Conservation (phyloP, 2,329 filamentous ascomycete genomes). For the Sarocladium oryzae region DNA sequence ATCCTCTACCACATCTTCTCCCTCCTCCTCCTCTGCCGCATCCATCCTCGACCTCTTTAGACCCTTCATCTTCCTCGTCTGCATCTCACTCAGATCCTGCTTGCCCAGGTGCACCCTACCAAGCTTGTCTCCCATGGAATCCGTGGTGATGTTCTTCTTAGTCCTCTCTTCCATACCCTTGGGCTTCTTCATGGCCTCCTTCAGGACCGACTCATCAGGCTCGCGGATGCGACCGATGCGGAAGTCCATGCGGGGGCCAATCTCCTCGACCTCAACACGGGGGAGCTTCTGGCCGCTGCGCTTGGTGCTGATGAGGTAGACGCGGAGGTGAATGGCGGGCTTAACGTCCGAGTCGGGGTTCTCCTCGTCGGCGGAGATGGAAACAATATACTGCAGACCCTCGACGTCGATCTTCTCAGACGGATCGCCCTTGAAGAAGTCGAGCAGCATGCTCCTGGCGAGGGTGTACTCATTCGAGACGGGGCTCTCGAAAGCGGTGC, state of each 20-base stretch:
- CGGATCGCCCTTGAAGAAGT: constrained; percentile 79
- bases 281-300: constrained; percentile 81
- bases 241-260: constrained; percentile 91
- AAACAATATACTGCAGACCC: constrained; percentile 85
- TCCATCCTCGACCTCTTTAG: constrained; percentile 75
- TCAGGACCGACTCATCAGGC: constrained; percentile 71
- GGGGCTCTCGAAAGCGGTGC: constrained; percentile 78
- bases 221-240: constrained; percentile 74
- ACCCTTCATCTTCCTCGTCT: constrained; percentile 99
- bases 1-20: constrained; percentile 23
- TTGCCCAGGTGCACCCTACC: constrained; percentile 86
- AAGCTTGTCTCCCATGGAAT: constrained; percentile 92
- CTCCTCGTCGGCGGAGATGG: constrained; percentile 66
- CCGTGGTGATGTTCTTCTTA: constrained; percentile 95
- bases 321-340: constrained; percentile 60
- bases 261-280: constrained; percentile 88
- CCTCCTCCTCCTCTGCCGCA: constrained; percentile 39
- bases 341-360: constrained; percentile 39
- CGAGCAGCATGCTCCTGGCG: constrained; percentile 78
- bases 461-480: constrained; percentile 74
- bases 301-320: constrained; percentile 82
- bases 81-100: constrained; percentile 79
- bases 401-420: constrained; percentile 85
- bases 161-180: constrained; percentile 68
- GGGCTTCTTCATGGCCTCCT: constrained; percentile 84